These are phyloP conservation scores for Effrenium voratum DNA, from an alignment of 73 alveolate species.

Conservation along the genomic window DNA sequence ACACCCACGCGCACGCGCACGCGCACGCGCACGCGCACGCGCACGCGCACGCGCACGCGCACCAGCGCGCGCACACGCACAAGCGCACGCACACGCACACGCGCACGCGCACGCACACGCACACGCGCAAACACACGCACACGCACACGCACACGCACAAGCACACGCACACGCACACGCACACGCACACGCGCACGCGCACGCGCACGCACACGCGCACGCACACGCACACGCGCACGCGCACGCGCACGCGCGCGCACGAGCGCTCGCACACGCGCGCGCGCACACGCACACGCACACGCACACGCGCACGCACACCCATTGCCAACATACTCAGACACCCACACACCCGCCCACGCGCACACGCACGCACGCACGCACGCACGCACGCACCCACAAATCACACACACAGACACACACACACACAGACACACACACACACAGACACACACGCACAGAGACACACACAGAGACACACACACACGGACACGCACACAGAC, in stretches of 20 bases:
- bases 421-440: neutral
- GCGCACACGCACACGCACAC: neutral
- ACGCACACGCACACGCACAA: neutral
- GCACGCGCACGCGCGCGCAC: neutral
- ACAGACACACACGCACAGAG: neutral
- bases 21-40: too few species aligned
- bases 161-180: neutral
- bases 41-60: too few species aligned
- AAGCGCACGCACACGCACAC: neutral
- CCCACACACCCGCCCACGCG: neutral
- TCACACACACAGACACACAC: neutral
- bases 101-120: neutral
- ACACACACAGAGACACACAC: neutral
- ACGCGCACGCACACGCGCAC: neutral
- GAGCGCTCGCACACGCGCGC: neutral
- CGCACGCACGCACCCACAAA: neutral
- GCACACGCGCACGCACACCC: neutral
- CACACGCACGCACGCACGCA: slow-evolving; percentile 1
- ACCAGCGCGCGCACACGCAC: too few species aligned
- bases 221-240: neutral
- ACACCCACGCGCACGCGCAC: too few species aligned
- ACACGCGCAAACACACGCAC: neutral
- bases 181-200: slow-evolving; percentile 2
- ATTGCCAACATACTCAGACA: neutral
- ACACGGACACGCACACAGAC: too few species aligned